These are phyloP conservation scores for Drechslerella dactyloides DNA, from an alignment of 2,329 filamentous ascomycete species.

Conservation along the genomic window DNA sequence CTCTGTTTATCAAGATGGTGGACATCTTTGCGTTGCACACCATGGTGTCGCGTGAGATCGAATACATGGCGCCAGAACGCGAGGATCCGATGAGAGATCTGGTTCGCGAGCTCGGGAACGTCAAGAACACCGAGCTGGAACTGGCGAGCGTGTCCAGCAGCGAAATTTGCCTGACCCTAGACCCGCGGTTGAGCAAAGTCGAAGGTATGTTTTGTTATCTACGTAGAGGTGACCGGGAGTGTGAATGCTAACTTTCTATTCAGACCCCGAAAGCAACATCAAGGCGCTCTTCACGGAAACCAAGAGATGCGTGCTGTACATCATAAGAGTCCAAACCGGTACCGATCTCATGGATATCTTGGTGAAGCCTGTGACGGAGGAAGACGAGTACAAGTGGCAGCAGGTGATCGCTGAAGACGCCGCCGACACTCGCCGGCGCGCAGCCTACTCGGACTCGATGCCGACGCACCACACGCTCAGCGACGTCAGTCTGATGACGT, in stretches of 20 bases:
- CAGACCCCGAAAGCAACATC: conserved; percentile 87
- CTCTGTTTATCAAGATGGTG: conserved; percentile 98
- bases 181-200: conserved; percentile 84
- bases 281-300: conserved; percentile 98
- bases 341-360: conserved; percentile 93
- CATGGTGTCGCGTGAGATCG: conserved; percentile 79
- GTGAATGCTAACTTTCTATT: conserved; percentile 54
- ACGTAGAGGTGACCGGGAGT: not conserved
- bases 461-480: conserved; percentile 69
- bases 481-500: conserved; percentile 83
- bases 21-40: conserved; percentile 97
- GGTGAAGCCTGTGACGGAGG: conserved; percentile 81
- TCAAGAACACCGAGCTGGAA: conserved; percentile 94
- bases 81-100: conserved; percentile 92
- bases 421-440: conserved; percentile 68
- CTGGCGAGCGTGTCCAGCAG: conserved; percentile 83
- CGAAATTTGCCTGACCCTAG: conserved; percentile 89
- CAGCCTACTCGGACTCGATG: conserved; percentile 80
- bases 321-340: conserved; percentile 93
- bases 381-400: conserved; percentile 90
- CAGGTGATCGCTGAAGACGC: conserved; percentile 82
- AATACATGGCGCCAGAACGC: conserved; percentile 75
- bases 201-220: conserved; percentile 64
- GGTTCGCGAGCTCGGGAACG: conserved; percentile 89
- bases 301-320: conserved; percentile 94